Base-by-base conservation (phyloP, 2,329 filamentous ascomycete species). In the Microcera coccophila region DNA sequence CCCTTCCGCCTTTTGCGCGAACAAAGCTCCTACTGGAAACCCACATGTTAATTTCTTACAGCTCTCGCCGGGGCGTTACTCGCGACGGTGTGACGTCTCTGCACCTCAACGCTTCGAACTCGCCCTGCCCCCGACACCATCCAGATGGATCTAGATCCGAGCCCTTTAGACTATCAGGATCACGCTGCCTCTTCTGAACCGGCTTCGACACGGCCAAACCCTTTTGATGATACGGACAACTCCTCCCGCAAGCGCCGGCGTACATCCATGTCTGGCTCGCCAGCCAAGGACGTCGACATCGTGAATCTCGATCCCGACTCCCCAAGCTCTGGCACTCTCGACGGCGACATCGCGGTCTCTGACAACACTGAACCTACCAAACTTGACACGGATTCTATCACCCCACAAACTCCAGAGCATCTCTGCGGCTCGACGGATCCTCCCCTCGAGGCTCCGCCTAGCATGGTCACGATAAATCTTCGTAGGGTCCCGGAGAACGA, bases 131-230 rank as follows among this genome's bases (percentile, higher is more conserved):
- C 58, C 59, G 61, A 58, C 62, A 61, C 61, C 65, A 69, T 62
- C 66, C 74, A 70, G 69, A 79, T 79, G 75, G 75, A 77, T 70
- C 71, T 67, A 63, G 65, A 69, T 62, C 68, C 70, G 60, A 68
- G 59, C 59, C 66, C 70, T 52, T 65, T 68, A 60, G 73, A 78
- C 65, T 68, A 69, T 63, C 72, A 68, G 72, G 75, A 79, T 68
- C 75, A 76, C 65, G 74, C 76, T 59, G 70, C 72, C 65, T 82
- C 79, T 58, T 76, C 76, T 65, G 81, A 84, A 69, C 75, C 78
- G 62, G 74, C 73, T 63, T 77, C 79, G 57, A 79, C 75, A 54
- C 75, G 81, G 49, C 78, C 77, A 39, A 82, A 84, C 52, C 81
- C 81, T 31, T 84, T 83, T 61, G 73, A 81, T 66, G 78, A 82